Base-by-base conservation (phyloP, 495 filamentous ascomycete genomes). In the Trichoderma erinaceum region DNA sequence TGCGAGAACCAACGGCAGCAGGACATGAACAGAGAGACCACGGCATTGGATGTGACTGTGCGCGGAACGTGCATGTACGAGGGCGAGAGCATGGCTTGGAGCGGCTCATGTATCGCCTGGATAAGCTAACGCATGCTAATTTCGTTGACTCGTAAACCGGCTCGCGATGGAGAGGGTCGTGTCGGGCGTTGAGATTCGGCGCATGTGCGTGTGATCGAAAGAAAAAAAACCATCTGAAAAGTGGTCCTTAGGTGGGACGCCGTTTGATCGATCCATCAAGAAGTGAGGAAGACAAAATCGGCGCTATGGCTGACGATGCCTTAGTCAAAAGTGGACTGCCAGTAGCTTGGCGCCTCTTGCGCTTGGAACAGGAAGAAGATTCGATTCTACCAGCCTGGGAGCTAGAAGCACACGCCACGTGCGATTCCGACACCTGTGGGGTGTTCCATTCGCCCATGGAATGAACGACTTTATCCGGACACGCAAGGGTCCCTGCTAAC, bases 61-160 rank as follows among this genome's bases (percentile, higher is more conserved):
- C 23, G 23, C 13, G 23, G 3, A 25, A 61, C 56, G 56, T 61
- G 56, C 56, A 61, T 61, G 23, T 27, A 27, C 56, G 56, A 61
- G 3, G 56, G 27, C 23, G 56, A 61, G 56, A 29, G 3, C 56
- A 32, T 61, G 56, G 16, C 16, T 16, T 32, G 23, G 23, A 13
- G 56, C 56, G 12, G 56, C 56, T 11, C n/a, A 56, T 25, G 21
- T 25, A 32, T 32, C 10, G 25, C 56, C 27, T 52, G 48, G 6
- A 10, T n/a, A 52, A 25, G 27, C 56, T 61, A 61, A 27, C 27
- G 56, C 56, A 61, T 61, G 56, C 56, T 61, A 61, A 61, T 61
- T 61, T 61, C 23, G 56, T 61, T 61, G 56, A 61, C 56, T 61
- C 56, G 56, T 61, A 61, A 61, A 61, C 56, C 23, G 25, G 56